Percentiles rank a stretch among this genome's conserved stretches.
Evolutionary conservation across 805 yeast genomes (phyloP).

Genomic region (Sungouiozyma intestinalis): DNA sequence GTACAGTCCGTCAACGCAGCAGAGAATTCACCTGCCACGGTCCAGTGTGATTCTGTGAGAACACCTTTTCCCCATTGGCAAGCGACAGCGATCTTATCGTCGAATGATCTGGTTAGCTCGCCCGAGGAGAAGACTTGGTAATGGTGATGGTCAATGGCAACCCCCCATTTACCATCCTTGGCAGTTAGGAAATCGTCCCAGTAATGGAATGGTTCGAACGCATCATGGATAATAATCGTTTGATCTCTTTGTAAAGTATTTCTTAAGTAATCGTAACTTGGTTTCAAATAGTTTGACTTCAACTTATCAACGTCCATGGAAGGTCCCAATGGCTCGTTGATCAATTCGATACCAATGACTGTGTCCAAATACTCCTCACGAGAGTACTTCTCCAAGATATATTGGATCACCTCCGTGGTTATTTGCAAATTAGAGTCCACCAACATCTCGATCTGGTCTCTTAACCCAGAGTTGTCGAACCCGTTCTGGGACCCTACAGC

Average conservation of each 20-base stretch:
- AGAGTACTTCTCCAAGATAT: conserved; percentile 56
- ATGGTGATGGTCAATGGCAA: conserved; percentile 79
- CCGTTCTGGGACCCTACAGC: conserved; percentile 97
- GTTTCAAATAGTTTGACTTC: conserved; percentile 40
- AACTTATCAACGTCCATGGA: conserved; percentile 47
- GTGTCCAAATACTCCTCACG: conserved; percentile 51
- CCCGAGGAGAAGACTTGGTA: conserved; percentile 71
- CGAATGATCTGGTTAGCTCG: conserved; percentile 49
- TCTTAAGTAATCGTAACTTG: conserved; percentile 60
- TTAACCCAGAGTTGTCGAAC: conserved; percentile 83
- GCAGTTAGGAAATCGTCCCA: conserved; percentile 50
- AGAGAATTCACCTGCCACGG: conserved; percentile 78
- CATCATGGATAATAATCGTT: conserved; percentile 71
- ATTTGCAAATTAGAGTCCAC: conserved; percentile 39
- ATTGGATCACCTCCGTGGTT: conserved; percentile 45
- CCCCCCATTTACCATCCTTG: conserved; percentile 44
- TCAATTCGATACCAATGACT: conserved; percentile 70
- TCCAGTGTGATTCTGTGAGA: conserved; percentile 53
- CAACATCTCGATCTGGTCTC: conserved; percentile 50
- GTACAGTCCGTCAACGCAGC: conserved; percentile 91
- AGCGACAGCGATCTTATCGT: conserved; percentile 48
- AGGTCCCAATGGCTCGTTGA: conserved; percentile 89
- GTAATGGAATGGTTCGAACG: conserved; percentile 50
- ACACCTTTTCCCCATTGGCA: conserved; percentile 41
- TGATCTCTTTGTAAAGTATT: conserved; percentile 36